Base-by-base conservation (phyloP, 1,139 yeast genomes). In the Candida albicans region DNA sequence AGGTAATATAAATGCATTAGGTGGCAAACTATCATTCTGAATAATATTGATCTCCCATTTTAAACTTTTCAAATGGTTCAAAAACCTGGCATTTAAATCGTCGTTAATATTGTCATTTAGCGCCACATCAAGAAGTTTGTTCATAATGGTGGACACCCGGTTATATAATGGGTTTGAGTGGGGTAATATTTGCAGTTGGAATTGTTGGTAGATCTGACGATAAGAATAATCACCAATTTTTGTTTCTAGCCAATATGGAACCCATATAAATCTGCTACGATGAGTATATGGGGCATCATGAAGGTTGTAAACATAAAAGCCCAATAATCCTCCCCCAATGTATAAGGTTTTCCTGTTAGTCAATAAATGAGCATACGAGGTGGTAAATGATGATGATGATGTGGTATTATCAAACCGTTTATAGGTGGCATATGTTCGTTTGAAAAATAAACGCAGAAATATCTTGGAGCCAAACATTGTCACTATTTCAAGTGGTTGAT, bases 1-100 rank as follows among this genome's bases (percentile, higher is more conserved):
- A 18, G 98, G 98, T 41, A 93, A 71, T 25, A 93, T 96, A 65
- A 95, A 93, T 2, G 99, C 99, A 65, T 93, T 93, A 2, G 99
- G 98, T 3, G 96, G 87, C 28, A 58, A 60, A 13, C 73, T 68
- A 54, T 85, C 87, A 12, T 63, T 72, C 50, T 84, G 76, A 37
- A 93, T 81, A 25, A 95, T 87, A 62, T 89, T 90, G 32, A 93
- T 81, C 52, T 79, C 71, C 99, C 99, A 93, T 37, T 86, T 73
- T 24, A 81, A 61, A 28, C 65, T 60, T 47, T 64, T 60, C 46
- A 73, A 55, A 49, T 70, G 75, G 2, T 54, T 52, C 9, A 54
- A 55, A 48, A 70, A 75, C 15, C 27, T 25, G 7, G 27, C 29
- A 18, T 62, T 62, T 13, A 61, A 59, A 47, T 67, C 68, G 8